Base-by-base conservation (phyloP, 2,329 filamentous ascomycete species). In the Fonsecaea pedrosoi region DNA sequence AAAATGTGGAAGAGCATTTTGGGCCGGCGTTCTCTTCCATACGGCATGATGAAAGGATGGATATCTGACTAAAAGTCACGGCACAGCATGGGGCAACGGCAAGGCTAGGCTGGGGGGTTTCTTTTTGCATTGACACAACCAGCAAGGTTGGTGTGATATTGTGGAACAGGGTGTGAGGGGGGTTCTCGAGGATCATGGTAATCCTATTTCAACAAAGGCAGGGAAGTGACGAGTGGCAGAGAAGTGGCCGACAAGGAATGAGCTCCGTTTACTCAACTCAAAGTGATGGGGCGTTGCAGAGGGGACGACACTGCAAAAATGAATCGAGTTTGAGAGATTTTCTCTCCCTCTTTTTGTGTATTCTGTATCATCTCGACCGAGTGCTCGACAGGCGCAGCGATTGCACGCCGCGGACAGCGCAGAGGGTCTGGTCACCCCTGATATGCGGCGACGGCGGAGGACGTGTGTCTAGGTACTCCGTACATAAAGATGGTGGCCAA, bases 1-100 rank as follows among this genome's bases (percentile, higher is more conserved):
- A 59, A 53, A 56, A 37, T 58, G 62, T 53, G 32, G 50, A 50
- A 50, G 62, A 40, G 62, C 58, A 60, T 63, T 25, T 54, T 38
- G 62, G 56, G 59, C 38, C 48, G 66, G 66, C 66, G 66, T 68
- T 68, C 64, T 60, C 54, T 32, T 53, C 34, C 58, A 32, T 53
- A 15, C 38, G 34, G 34, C 45, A 64, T 38, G 34, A 60, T 48
- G 64, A 45, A 54, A 48, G 58, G 48, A 61, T 40, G 62, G 45
- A 50, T 13, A 32, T 54, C 54, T 42, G 38, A 58, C 54, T 25
- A 25, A 54, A 60, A 40, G 30, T 35, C 59, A 40, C 45, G 32
- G 18, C 38, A 38, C 59, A 25, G 38, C 42, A 21, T 37, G 32
- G 42, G 30, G 18, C 25, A 35, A 50, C 18, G 59, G 48, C 18